Percentiles rank a stretch among this genome's conserved stretches.
Evolutionary conservation across 2,329 filamentous ascomycete species (phyloP).

Genomic region (Helotiales sp.): DNA sequence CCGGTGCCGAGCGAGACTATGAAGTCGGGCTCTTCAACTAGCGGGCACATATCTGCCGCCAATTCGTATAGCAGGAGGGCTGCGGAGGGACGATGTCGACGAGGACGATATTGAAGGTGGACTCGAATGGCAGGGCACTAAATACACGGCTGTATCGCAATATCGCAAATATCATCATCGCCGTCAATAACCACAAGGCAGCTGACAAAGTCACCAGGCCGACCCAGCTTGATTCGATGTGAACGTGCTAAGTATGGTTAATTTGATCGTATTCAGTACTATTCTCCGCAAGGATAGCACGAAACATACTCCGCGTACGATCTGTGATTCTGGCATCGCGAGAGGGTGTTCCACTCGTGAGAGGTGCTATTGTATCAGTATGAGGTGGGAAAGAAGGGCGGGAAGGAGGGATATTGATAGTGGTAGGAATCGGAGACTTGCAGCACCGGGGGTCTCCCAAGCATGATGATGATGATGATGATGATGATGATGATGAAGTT

Average conservation of each 20-base stretch:
- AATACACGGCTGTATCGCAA: neutral
- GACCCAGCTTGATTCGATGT: neutral
- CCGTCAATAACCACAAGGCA: neutral
- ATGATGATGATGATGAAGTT: too few species aligned
- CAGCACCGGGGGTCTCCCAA: too few species aligned
- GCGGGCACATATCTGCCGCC: too few species aligned
- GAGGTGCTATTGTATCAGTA: too few species aligned
- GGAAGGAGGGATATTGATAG: too few species aligned
- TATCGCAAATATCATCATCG: neutral
- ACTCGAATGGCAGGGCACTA: neutral
- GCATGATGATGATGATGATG: too few species aligned
- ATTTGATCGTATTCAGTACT: neutral
- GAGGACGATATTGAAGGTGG: neutral
- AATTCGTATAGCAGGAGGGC: neutral
- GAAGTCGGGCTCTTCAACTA: too few species aligned
- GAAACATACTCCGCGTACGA: neutral
- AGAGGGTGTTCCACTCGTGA: slow-evolving; percentile 47
- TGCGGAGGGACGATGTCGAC: neutral
- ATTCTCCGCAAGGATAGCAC: neutral
- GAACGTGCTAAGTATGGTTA: neutral
- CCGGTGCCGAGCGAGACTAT: too few species aligned
- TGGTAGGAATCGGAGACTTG: too few species aligned
- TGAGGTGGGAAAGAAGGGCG: too few species aligned
- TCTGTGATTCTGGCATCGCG: neutral
- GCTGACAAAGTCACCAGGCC: too few species aligned